A percentile compares a stretch with the other conserved stretches of the same genome.
Evolutionary conservation across 176 grass and related monocot genomes (phyloP).

Genomic region (Eremochloa ophiuroides): DNA sequence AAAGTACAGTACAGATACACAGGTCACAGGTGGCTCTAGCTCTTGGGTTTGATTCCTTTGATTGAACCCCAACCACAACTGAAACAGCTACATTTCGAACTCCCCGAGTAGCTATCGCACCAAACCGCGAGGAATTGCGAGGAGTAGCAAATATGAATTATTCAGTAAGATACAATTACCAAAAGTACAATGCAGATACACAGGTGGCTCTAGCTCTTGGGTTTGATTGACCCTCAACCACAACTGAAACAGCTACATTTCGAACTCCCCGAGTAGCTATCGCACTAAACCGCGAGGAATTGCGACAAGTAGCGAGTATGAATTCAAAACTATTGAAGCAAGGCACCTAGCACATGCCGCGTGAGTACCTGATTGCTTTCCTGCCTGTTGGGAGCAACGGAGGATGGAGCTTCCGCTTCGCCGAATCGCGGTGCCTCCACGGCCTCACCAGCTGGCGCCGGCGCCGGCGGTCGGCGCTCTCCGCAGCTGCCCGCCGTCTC

Average conservation of each 20-base stretch:
- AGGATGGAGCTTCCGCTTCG: background rate
- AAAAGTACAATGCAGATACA: too few relatives aligned
- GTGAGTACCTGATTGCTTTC: background rate
- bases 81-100: too few relatives aligned
- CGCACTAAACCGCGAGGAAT: background rate
- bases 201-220: too few relatives aligned
- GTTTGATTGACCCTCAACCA: too few relatives aligned
- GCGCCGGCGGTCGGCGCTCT: background rate
- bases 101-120: too few relatives aligned
- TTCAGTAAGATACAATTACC: too few relatives aligned
- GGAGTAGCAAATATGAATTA: too few relatives aligned
- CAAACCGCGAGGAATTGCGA: too few relatives aligned
- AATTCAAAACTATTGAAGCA: background rate
- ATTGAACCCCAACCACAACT: too few relatives aligned
- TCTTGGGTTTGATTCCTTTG: too few relatives aligned
- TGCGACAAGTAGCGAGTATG: background rate
- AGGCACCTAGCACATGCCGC: background rate
- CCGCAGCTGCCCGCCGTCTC: background rate
- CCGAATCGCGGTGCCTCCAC: background rate
- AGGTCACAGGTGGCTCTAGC: too few relatives aligned
- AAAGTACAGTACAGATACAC: too few relatives aligned
- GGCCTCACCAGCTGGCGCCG: background rate
- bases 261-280: background rate
- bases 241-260: background rate
- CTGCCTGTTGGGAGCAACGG: background rate